A percentile compares a stretch with the other conserved stretches of the same genome.
Conservation (phyloP, 345 rosid genomes). For the Hibiscus syriacus region DNA sequence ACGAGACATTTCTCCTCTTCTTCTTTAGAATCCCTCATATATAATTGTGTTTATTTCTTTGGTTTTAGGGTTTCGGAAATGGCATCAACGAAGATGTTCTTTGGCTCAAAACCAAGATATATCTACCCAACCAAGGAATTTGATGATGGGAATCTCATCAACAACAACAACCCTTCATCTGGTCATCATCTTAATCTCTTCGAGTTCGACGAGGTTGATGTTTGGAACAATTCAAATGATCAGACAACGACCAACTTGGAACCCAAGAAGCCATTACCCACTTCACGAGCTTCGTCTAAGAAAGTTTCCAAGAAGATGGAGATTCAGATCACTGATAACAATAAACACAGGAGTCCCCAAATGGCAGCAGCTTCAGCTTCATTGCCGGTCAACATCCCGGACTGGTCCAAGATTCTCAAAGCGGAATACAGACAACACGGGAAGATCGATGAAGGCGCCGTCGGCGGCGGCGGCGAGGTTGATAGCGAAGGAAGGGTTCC, state of each 20-base stretch:
- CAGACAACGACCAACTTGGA: slow-evolving; percentile 20
- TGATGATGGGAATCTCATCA: background rate
- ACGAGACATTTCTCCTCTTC: no score
- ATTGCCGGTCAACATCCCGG: slow-evolving; percentile 66
- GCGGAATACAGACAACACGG: slow-evolving; percentile 30
- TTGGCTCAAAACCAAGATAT: slow-evolving; percentile 35
- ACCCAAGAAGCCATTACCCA: slow-evolving; percentile 28
- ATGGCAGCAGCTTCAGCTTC: slow-evolving; percentile 30
- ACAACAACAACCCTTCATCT: no score
- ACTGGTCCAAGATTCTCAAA: slow-evolving; percentile 72
- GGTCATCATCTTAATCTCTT: slow-evolving; percentile 16
- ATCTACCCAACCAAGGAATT: slow-evolving; percentile 34
- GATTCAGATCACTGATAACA: background rate
- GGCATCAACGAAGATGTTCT: slow-evolving; percentile 46
- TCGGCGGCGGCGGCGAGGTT: background rate
- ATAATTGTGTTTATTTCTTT: no score
- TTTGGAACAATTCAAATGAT: slow-evolving; percentile 21
- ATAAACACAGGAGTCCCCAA: background rate
- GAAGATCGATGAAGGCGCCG: slow-evolving; percentile 24
- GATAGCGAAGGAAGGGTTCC: slow-evolving; percentile 28
- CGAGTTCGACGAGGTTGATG: slow-evolving; percentile 60
- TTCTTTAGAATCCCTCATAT: no score
- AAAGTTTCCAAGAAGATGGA: slow-evolving; percentile 12
- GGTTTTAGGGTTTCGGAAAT: slow-evolving; percentile 3
- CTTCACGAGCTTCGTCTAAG: slow-evolving; percentile 28